phyloP scores from a whole-genome alignment of 257 asterid genomes.

The Penstemon davidsonii region DNA sequence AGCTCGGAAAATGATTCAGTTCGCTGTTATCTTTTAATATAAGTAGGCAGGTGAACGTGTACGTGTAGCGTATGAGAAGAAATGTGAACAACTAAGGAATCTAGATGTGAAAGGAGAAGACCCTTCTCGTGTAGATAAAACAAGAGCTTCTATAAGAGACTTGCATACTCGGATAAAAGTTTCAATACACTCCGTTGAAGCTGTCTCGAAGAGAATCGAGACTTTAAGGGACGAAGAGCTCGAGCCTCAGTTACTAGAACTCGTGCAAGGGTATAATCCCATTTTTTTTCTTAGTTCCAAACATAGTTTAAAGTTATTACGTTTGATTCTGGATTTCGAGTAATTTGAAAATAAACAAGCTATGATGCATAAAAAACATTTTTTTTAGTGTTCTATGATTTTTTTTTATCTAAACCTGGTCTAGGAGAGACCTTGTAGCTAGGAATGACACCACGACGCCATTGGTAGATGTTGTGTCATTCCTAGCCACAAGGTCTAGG shows the following conservation, averaged over 20 bases:
- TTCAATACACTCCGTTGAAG: constrained; percentile 88
- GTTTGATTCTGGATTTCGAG: no score
- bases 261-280: constrained; percentile 71
- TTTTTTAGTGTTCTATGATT: no score
- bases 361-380: no score
- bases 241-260: constrained; percentile 80
- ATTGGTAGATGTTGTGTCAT: no score
- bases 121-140: constrained; percentile 60
- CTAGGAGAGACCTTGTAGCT: no score
- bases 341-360: no score
- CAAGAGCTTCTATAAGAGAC: constrained; percentile 67
- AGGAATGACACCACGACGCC: no score
- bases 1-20: not conserved
- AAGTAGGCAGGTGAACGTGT: constrained; percentile 82
- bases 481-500: no score
- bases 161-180: constrained; percentile 85
- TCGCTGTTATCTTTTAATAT: constrained; percentile 6
- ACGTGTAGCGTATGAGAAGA: constrained; percentile 82
- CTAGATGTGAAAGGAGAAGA: constrained; percentile 80
- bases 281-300: not conserved
- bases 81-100: constrained; percentile 66
- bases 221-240: constrained; percentile 83
- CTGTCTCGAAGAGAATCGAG: constrained; percentile 87
- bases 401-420: no score
- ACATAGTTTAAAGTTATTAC: no score